Evolutionary conservation across 345 rosid genomes (phyloP).

Genomic region (Salix exigua): DNA sequence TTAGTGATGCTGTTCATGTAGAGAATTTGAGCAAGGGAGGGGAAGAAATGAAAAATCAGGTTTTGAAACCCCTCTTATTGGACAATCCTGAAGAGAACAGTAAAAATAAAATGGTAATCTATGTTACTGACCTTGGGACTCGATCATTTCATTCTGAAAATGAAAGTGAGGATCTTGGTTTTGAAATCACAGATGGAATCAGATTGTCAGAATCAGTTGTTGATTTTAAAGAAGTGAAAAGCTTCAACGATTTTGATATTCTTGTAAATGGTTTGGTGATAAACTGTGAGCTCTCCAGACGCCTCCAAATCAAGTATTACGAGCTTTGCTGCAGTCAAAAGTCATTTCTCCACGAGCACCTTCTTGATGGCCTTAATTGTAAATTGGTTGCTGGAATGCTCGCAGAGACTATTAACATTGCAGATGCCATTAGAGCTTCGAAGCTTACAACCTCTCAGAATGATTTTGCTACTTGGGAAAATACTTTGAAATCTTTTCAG

Average conservation of each 20-base stretch:
- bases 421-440: conserved; percentile 38
- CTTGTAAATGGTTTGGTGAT: conserved; percentile 32
- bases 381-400: conserved; percentile 29
- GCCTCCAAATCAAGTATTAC: conserved; percentile 34
- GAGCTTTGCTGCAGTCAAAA: conserved; percentile 41
- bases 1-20: neutral
- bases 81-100: conserved; percentile 9
- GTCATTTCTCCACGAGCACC: conserved; percentile 30
- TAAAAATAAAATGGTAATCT: neutral
- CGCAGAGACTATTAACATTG: conserved; percentile 23
- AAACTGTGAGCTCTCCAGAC: conserved; percentile 25
- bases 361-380: conserved; percentile 28
- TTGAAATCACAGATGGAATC: conserved; percentile 21
- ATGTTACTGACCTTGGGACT: neutral
- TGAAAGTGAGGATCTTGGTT: conserved; percentile 20
- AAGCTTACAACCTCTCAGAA: conserved; percentile 14
- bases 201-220: conserved; percentile 19
- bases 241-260: conserved; percentile 31
- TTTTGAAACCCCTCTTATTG: neutral
- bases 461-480: conserved; percentile 26
- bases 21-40: neutral
- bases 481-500: conserved; percentile 31
- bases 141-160: conserved; percentile 15
- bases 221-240: conserved; percentile 33
- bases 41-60: conserved; percentile 5